phyloP scores from a whole-genome alignment of 1,284 basidiomycete genomes.

The Cutaneotrichosporon sp. region DNA sequence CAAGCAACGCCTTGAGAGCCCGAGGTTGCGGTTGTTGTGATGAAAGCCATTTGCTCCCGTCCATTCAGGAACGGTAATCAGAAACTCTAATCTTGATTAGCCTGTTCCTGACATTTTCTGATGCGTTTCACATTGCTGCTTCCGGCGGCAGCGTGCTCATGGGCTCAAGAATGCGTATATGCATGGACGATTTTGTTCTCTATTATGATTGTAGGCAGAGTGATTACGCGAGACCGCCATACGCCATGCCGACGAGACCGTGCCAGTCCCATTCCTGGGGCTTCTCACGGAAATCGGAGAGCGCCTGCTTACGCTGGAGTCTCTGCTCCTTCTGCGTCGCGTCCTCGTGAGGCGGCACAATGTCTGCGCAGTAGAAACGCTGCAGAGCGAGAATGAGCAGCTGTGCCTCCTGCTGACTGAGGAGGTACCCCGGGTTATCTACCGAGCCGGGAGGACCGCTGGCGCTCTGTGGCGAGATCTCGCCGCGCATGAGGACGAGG shows the following conservation, averaged over 20 bases:
- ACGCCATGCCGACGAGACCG: conserved; percentile 41
- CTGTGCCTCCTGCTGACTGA: conserved; percentile 75
- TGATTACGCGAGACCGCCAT: conserved; percentile 13
- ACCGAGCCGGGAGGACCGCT: conserved; percentile 24
- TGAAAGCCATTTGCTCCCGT: too few species aligned
- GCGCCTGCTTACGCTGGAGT: conserved; percentile 28
- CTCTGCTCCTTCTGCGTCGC: conserved; percentile 31
- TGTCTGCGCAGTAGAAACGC: conserved; percentile 60
- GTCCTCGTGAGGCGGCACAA: conserved; percentile 24
- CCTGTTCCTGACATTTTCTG: too few species aligned
- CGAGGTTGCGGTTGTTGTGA: too few species aligned
- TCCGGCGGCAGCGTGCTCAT: too few species aligned
- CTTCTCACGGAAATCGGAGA: conserved; percentile 41
- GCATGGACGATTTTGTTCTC: too few species aligned
- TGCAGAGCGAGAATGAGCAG: conserved; percentile 70
- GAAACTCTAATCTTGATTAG: too few species aligned
- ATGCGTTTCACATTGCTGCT: too few species aligned
- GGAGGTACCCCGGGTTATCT: conserved; percentile 53
- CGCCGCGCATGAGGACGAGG: conserved; percentile 82
- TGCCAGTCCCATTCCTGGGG: conserved; percentile 48
- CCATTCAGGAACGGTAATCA: too few species aligned
- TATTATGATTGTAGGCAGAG: too few species aligned
- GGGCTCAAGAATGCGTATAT: too few species aligned
- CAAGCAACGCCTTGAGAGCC: too few species aligned
- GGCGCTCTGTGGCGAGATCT: conserved; percentile 63